Base-by-base conservation (phyloP, 805 yeast genomes). In the Candida nemodendra region DNA sequence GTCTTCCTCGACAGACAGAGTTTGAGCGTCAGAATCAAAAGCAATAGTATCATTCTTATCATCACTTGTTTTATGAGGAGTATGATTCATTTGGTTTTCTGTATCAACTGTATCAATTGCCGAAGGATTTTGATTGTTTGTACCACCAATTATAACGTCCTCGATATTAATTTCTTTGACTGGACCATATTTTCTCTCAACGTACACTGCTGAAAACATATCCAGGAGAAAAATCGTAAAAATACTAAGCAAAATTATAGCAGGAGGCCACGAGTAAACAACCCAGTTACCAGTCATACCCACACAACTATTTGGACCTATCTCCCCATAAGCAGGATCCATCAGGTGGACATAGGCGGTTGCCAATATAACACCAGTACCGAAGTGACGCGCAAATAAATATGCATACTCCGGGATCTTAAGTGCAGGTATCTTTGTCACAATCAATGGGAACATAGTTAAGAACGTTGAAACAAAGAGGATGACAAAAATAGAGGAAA, bases 351-450 rank as follows among this genome's bases (percentile, higher is more conserved):
- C 76, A 53, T 82, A 81, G 0, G 88, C 86, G 1, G 91, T 83
- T 9, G 89, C 83, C n/a, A 83, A 68, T 49, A 84, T 84, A 31
- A 83, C 89, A 45, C 91, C 91, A 3, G 88, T 79, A 48, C 91
- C 91, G 88, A 85, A 1, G 91, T 84, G n/a, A 89, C 84, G 9
- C 83, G 82, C 78, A 36, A 78, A 59, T 51, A 80, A 74, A 60
- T 79, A 80, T 38, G 73, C 66, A 72, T 76, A 71, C 27, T 68
- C 55, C 2, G 84, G 82, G 36, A 80, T 51, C 42, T 74, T 62
- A 30, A 78, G 64, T 50, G 69, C 68, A 1, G 81, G 71, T 48
- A 69, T 72, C 39, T 64, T 68, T 11, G 81, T 75, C 1, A 81
- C 67, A 21, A 79, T 50, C 2, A 80, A 49, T 4, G 86, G 86